Evolutionary conservation across 768 basidiomycete species (phyloP).

Genomic region (Daedalea quercina): DNA sequence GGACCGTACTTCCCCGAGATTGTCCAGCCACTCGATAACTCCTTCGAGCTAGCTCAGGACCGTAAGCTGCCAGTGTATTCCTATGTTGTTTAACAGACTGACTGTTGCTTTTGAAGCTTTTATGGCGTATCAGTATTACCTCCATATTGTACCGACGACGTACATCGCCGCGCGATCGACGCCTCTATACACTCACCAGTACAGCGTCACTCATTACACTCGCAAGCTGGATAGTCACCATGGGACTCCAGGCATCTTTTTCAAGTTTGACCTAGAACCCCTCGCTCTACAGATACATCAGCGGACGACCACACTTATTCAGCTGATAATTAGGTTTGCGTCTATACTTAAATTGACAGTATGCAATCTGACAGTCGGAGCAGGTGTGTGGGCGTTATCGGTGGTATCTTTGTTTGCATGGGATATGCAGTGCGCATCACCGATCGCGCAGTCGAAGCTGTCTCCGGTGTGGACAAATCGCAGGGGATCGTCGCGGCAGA

Average conservation of each 20-base stretch:
- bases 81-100: slow-evolving; percentile 1
- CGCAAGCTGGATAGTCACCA: slow-evolving; percentile 66
- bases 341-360: neutral
- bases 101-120: slow-evolving; percentile 52
- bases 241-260: slow-evolving; percentile 92
- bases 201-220: slow-evolving; percentile 91
- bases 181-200: slow-evolving; percentile 75
- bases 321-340: slow-evolving; percentile 65
- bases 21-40: slow-evolving; percentile 88
- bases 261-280: slow-evolving; percentile 96
- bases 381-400: slow-evolving; percentile 85
- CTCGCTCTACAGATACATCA: slow-evolving; percentile 81
- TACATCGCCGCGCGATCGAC: slow-evolving; percentile 70
- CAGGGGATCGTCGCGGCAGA: slow-evolving; percentile 61
- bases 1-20: slow-evolving; percentile 96
- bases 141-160: slow-evolving; percentile 92
- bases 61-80: slow-evolving; percentile 39
- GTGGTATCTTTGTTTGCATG: slow-evolving; percentile 84
- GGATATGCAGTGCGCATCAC: slow-evolving; percentile 59
- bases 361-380: neutral
- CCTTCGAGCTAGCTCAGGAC: slow-evolving; percentile 66
- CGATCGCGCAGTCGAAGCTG: slow-evolving; percentile 59
- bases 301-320: slow-evolving; percentile 74
- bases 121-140: slow-evolving; percentile 89
- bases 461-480: slow-evolving; percentile 44